These are phyloP conservation scores for Fusarium anthophilum DNA, from an alignment of 2,329 filamentous ascomycete genomes.

Conservation along the genomic window DNA sequence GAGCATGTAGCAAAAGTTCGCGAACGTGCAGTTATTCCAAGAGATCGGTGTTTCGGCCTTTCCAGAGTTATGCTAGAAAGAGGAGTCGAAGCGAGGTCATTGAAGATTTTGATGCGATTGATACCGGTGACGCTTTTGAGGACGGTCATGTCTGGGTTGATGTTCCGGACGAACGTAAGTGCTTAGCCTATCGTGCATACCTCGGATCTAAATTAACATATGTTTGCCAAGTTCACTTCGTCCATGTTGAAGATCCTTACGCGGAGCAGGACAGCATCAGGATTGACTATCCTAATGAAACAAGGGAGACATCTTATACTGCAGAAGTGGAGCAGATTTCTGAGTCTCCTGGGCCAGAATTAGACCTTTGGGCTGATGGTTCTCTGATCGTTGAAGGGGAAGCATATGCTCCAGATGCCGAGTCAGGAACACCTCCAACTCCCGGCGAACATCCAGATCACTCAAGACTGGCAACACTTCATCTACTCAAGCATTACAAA, in stretches of 20 bases:
- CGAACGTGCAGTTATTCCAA: slow-evolving; percentile 27
- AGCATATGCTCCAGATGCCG: accelerated
- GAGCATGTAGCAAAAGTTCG: slow-evolving; percentile 29
- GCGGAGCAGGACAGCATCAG: not conserved
- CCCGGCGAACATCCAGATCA: not conserved
- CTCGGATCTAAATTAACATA: accelerated
- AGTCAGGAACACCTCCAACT: not conserved
- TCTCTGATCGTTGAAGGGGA: not conserved
- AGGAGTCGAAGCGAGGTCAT: not conserved
- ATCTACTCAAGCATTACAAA: slow-evolving; percentile 32
- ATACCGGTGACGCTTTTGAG: not conserved
- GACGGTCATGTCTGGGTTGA: slow-evolving; percentile 28
- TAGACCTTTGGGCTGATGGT: accelerated
- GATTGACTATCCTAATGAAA: accelerated
- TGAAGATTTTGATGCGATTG: not conserved
- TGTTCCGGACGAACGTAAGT: slow-evolving; percentile 28
- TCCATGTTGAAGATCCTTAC: slow-evolving; percentile 22
- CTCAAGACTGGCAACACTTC: slow-evolving; percentile 3
- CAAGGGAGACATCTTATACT: not conserved
- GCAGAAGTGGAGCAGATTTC: not conserved
- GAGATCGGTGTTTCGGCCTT: slow-evolving; percentile 30
- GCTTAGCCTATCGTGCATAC: accelerated
- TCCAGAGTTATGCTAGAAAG: not conserved
- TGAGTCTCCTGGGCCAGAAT: not conserved
- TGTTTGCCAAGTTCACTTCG: slow-evolving; percentile 5